Percentiles rank a stretch among this genome's conserved stretches.
Conservation (phyloP, 768 basidiomycete species). For the Hericium erinaceus region DNA sequence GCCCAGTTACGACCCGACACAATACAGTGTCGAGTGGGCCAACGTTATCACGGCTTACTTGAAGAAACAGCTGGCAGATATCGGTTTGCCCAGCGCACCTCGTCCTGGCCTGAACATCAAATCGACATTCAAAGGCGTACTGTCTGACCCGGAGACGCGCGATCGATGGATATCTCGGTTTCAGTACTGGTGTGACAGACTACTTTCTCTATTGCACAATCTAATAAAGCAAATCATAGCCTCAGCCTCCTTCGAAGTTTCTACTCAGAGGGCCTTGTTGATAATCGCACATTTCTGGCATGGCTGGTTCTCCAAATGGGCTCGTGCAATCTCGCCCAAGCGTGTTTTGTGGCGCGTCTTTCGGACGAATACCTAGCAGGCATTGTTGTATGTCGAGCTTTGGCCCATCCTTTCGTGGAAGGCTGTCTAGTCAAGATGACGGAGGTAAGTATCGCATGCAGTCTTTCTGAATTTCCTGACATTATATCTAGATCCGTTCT, state of each 20-base stretch:
- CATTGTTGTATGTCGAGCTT: constrained; percentile 54
- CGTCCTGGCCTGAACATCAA: constrained; percentile 73
- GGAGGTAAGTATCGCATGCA: constrained; percentile 36
- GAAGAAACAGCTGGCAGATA: constrained; percentile 75
- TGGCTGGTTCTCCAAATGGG: constrained; percentile 76
- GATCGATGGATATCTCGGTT: constrained; percentile 76
- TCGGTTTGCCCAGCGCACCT: constrained; percentile 71
- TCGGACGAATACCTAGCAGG: constrained; percentile 74
- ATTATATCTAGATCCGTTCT: constrained; percentile 36
- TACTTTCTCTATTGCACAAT: not conserved
- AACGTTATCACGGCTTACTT: constrained; percentile 71
- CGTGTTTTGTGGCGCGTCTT: constrained; percentile 65
- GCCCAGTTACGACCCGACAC: constrained; percentile 70
- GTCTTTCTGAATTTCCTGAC: not conserved
- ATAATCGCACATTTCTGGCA: constrained; percentile 63
- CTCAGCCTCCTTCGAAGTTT: constrained; percentile 65
- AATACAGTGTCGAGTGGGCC: constrained; percentile 83
- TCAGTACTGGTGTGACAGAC: constrained; percentile 52
- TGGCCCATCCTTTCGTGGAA: constrained; percentile 64
- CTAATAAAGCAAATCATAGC: constrained; percentile 26
- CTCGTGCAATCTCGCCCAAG: constrained; percentile 75
- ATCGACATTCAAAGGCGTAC: constrained; percentile 73
- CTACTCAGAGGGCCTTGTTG: constrained; percentile 74
- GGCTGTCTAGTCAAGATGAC: constrained; percentile 55
- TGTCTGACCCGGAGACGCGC: constrained; percentile 61